Conservation (phyloP, 306 rosid species). For the Acacia confusa region DNA sequence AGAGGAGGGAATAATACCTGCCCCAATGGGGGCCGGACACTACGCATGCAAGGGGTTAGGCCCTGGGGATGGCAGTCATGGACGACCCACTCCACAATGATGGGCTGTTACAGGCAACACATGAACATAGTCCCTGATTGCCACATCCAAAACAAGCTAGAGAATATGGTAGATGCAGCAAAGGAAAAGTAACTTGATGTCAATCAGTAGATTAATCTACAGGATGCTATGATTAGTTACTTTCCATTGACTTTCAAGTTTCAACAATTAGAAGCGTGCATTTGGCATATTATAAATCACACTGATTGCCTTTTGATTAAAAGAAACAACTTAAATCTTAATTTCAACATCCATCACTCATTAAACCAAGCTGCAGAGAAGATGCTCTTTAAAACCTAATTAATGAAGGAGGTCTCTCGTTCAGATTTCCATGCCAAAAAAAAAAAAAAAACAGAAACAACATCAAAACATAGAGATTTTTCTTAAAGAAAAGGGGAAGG, state of each 20-base stretch:
- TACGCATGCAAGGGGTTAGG: too few species aligned
- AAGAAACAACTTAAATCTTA: not conserved
- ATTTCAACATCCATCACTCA: slow-evolving; percentile 13
- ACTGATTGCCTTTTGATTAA: not conserved
- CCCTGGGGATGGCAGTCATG: too few species aligned
- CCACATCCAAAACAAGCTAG: slow-evolving; percentile 28
- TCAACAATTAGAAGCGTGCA: not conserved
- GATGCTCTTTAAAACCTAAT: not conserved
- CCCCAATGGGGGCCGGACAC: too few species aligned
- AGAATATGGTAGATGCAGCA: slow-evolving; percentile 14
- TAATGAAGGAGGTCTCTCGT: not conserved
- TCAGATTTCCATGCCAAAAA: slow-evolving; percentile 19
- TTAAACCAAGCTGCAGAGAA: slow-evolving; percentile 11
- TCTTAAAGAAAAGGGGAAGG: not conserved
- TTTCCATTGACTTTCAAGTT: not conserved
- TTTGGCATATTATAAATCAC: not conserved
- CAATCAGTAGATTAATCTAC: slow-evolving; percentile 7
- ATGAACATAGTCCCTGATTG: not conserved
- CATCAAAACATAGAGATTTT: not conserved
- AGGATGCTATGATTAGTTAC: not conserved
- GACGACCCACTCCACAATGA: too few species aligned
- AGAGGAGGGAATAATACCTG: too few species aligned
- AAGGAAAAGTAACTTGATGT: not conserved
- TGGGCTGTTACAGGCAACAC: too few species aligned
- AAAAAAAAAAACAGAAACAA: slow-evolving; percentile 49